phyloP scores from a whole-genome alignment of 129 eudicot genomes.

The Ambrosia trifida region DNA sequence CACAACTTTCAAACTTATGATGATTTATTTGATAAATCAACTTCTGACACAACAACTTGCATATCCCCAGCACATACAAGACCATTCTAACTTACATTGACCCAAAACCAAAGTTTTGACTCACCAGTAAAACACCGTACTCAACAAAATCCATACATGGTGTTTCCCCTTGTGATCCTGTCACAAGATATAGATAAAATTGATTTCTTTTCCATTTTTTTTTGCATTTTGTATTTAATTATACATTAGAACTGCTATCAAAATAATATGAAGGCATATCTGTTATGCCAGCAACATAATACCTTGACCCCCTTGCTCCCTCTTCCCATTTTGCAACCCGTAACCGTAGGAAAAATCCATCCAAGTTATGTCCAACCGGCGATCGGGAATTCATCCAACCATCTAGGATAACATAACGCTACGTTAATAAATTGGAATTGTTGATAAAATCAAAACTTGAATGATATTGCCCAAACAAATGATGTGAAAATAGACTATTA shows the following conservation, averaged over 20 bases:
- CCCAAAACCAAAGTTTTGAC: too few relatives aligned
- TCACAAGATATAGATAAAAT: neutral
- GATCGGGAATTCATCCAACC: conserved; percentile 48
- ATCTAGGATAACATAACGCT: conserved; percentile 40
- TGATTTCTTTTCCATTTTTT: neutral
- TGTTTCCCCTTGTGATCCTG: conserved; percentile 45
- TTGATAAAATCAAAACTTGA: too few relatives aligned
- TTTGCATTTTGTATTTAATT: neutral
- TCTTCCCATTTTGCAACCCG: conserved; percentile 64
- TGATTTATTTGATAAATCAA: too few relatives aligned
- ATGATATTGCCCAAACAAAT: neutral
- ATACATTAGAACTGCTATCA: neutral
- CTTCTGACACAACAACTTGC: too few relatives aligned
- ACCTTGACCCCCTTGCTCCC: conserved; percentile 59
- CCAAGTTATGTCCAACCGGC: conserved; percentile 32
- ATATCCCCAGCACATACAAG: too few relatives aligned
- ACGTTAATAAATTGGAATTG: neutral
- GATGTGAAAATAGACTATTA: neutral
- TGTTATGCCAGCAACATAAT: conserved; percentile 68
- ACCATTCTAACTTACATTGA: too few relatives aligned
- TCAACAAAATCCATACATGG: conserved; percentile 25
- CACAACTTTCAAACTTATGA: too few relatives aligned
- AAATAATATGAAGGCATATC: conserved; percentile 38
- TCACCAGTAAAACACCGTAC: too few relatives aligned
- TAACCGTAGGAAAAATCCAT: conserved; percentile 71